These are phyloP conservation scores for Pythium sp. DNA, from an alignment of 352 stramenopile species.

Conservation along the genomic window DNA sequence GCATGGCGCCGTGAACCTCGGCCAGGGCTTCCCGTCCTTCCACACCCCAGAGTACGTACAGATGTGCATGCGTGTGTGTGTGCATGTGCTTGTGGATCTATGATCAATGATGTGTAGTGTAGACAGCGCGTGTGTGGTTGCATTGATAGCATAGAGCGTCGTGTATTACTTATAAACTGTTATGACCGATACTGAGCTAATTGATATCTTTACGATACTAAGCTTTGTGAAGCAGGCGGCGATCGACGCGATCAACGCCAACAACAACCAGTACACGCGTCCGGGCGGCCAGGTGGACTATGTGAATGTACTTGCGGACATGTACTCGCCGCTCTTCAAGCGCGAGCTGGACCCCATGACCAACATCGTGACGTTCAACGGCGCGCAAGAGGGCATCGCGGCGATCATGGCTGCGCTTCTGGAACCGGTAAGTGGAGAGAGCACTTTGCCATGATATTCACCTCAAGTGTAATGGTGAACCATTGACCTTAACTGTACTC, in stretches of 20 bases:
- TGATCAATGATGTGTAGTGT: neutral
- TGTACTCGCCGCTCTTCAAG: constrained; percentile 73
- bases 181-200: neutral
- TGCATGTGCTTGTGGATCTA: neutral
- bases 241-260: constrained; percentile 69
- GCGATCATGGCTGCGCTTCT: constrained; percentile 76
- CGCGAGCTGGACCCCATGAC: constrained; percentile 69
- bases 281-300: constrained; percentile 79
- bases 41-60: constrained; percentile 64
- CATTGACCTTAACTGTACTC: neutral
- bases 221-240: constrained; percentile 88
- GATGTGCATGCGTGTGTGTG: neutral
- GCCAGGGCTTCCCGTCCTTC: constrained; percentile 96
- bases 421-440: constrained; percentile 40
- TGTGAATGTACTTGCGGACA: constrained; percentile 71
- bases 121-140: neutral
- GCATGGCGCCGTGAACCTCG: constrained; percentile 91
- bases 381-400: constrained; percentile 85
- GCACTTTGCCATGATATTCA: neutral
- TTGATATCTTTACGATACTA: neutral
- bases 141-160: neutral
- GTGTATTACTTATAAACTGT: neutral
- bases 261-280: constrained; percentile 90
- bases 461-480: neutral
- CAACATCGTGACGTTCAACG: constrained; percentile 87